Evolutionary conservation across 805 yeast genomes (phyloP), one percentile per base, ranked within the genome.

Genomic region (Saccharomyces kudriavzevii): DNA sequence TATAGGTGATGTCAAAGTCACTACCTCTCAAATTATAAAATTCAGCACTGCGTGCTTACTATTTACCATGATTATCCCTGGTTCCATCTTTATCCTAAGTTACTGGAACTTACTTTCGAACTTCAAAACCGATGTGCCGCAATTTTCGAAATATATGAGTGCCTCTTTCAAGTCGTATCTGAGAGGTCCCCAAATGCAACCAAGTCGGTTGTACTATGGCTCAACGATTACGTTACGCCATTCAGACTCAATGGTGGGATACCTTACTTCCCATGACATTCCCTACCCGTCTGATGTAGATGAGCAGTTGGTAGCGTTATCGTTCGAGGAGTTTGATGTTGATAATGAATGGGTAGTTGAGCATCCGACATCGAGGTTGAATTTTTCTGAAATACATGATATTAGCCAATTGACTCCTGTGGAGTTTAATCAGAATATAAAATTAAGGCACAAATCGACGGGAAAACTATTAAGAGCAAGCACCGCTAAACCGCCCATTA

Each of bases 331-430:
- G 58, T 78, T 76, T 50, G 87, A 82, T 60, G 59, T 55, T 14
- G 82, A 84, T 69, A 89, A 88, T 66, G 79, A 82, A 55, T 94
- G 96, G 92, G 72, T 80, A 25, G 66, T 91, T 47, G 91, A 87
- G 64, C 68, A 70, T 17, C 49, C 29, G 60, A 49, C 45, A 56
- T n/a, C 9, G 14, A 24, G 49, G 73, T 69, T 59, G 65, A 66
- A 54, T 70, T 55, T 54, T 60, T 8, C 64, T 61, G 27, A 48
- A 22, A 8, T 45, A 45, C 28, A 25, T 22, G 20, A 14, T 25
- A 22, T 14, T 22, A 14, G 17, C 58, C 31, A 68, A 62, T 47
- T 46, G 61, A 65, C 3, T 10, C 69, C 71, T 1, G 72, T 85
- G 45, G 68, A 75, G 52, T 80, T 82, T 58, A 84, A 85, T 20